Evolutionary conservation across 1,139 yeast genomes (phyloP), one percentile per base, ranked within the genome.

Genomic region (Candida sanyaensis): DNA sequence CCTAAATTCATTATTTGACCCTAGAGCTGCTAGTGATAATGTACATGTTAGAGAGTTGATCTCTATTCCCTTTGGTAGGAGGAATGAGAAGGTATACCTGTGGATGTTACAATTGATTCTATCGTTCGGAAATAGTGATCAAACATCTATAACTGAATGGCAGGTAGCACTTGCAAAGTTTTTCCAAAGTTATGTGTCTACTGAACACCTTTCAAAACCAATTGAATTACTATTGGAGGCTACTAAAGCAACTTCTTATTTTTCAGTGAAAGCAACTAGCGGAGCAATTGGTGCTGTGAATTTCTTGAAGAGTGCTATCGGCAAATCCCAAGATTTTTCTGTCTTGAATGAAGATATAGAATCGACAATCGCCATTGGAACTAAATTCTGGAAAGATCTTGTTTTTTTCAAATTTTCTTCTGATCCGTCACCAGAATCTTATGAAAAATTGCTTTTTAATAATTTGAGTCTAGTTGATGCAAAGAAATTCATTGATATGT

Each of bases 111-210:
- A 23, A 21, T 37, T 42, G 26, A 13, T 42, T 29, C 29, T 10
- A 12, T 17, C 33, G 6, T 36, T 42, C 30, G 40, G 40, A n/a
- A 37, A 23, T 12, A 21, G n/a, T 8, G n/a, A 9, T 23, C 36
- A 42, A 23, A 13, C 23, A 11, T 36, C 31, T 7, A 12, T 21
- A 4, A 36, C 36, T 8, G 41, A 42, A 23, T 42, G 45, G 45
- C 40, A 36, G n/a, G 12, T 34, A n/a, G 45, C 41, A 8, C n/a
- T 42, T 21, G 29, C 29, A 17, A 42, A 21, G 30, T 42, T 42
- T 29, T 42, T 42, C 8, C 41, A 36, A n/a, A 13, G 23, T n/a
- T 21, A n/a, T 6, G 13, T 29, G 6, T 28, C 45, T 7, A 23
- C 9, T 29, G 29, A 7, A 2, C 28, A 24, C 8, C 23, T 21